Evolutionary conservation across 2,329 filamentous ascomycete genomes (phyloP), one percentile per base, ranked within the genome.

Genomic region (Stachybotrys echinatus): DNA sequence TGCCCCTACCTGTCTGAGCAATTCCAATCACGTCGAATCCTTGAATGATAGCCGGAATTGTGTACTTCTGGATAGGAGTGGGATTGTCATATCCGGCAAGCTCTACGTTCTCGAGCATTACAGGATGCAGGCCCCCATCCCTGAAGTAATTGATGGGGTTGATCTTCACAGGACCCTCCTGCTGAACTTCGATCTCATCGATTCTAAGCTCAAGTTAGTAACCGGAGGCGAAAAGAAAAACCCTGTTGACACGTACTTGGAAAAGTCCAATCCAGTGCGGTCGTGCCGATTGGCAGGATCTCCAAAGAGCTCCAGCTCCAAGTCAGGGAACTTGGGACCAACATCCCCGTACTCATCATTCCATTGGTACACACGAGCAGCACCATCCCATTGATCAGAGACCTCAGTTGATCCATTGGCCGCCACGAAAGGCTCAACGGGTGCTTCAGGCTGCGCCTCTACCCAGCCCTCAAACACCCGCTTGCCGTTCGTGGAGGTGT

Each of bases 1-100:
- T 34, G 3, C 14, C 10, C 80, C 67, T 74, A 95, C 92, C 92
- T 45, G 94, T 99, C 70, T 97, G 92, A 8, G 94, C 91, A 60
- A 94, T 83, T 3, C 86, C 92, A 56, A 97, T 89, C 23, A 97
- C 75, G 67, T 99, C 94, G 57, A 88, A 75, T 2, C 88, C 88
- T 46, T 79, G 73, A 20, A 88, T 70, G 42, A 97, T 84, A 0
- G 92, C 85, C 0, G 94, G 91, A 23, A 97, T 81, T 5, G 84
- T 85, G 65, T 89, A 96, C 19, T 83, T 81, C 65, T 99, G 94
- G 37, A 99, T 94, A 0, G 92, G 89, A 0, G 94, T 97, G 0
- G 92, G 90, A 1, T 70, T 62, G 0, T 72, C 65, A 62, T 95
- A 97, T 1, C 83, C 79, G 53, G 83, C 85, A 3, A 92, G 75